Percentiles rank a stretch among this genome's conserved stretches.
phyloP scores from a whole-genome alignment of 1,284 basidiomycete species.

The Sporisorium reilianum region DNA sequence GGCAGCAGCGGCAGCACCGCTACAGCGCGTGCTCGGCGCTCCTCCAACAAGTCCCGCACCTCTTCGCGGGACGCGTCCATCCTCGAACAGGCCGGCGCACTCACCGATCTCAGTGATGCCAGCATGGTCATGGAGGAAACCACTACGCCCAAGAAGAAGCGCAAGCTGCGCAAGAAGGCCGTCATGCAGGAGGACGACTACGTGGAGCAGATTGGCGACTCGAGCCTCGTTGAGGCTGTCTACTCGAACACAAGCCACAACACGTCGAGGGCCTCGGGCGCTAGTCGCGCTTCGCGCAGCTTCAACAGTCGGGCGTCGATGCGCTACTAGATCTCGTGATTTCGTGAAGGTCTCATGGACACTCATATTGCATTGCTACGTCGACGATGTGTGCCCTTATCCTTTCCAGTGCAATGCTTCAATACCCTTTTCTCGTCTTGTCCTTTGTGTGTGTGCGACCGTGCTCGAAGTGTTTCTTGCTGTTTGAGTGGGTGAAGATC shows the following conservation, averaged over 20 bases:
- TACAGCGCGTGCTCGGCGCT: slow-evolving; percentile 33
- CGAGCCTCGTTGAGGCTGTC: slow-evolving; percentile 44
- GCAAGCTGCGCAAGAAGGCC: slow-evolving; percentile 52
- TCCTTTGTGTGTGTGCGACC: not conserved
- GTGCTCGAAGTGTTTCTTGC: not conserved
- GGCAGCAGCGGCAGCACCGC: slow-evolving; percentile 31
- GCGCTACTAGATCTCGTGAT: not conserved
- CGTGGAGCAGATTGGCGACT: slow-evolving; percentile 52
- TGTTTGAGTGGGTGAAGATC: not conserved
- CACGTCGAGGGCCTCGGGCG: slow-evolving; percentile 11
- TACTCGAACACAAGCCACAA: slow-evolving; percentile 28
- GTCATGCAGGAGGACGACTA: slow-evolving; percentile 55
- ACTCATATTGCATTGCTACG: not conserved
- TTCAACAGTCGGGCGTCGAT: slow-evolving; percentile 23
- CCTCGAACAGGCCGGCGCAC: slow-evolving; percentile 18
- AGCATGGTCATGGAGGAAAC: slow-evolving; percentile 40
- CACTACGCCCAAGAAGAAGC: slow-evolving; percentile 40
- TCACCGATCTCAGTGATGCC: slow-evolving; percentile 46
- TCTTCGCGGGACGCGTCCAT: slow-evolving; percentile 23
- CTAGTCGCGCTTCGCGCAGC: slow-evolving; percentile 22
- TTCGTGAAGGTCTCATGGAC: not conserved
- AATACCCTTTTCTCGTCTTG: not conserved
- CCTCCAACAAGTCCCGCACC: slow-evolving; percentile 29
- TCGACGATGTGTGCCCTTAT: not conserved
- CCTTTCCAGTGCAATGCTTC: not conserved